Base-by-base conservation (phyloP, 768 basidiomycete genomes). In the Macrolepiota fuliginosa region DNA sequence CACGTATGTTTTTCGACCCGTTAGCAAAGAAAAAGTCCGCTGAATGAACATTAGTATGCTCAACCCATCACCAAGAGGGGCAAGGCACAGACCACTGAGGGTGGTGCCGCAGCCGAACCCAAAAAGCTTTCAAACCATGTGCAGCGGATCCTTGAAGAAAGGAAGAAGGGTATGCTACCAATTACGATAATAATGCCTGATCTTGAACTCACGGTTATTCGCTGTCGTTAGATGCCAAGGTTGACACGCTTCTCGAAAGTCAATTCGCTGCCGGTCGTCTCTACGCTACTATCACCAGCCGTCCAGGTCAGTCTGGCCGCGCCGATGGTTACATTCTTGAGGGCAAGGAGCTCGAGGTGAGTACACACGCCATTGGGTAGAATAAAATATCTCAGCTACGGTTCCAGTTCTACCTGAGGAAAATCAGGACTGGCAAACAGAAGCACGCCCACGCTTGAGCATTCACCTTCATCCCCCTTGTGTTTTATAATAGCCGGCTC, bases 311-410 rank as follows among this genome's bases (percentile, higher is more conserved):
- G 77, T 91, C 88, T 59, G 97, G 97, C 29, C 94, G 97, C 67
- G 88, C 91, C 61, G 97, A 99, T 75, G 97, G 97, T 56, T 98
- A 98, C 79, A 81, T 99, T 65, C 87, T 99, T 57, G 97, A 99
- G 83, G 97, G 97, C 72, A 95, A 93, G 80, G 97, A 99, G 76
- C 88, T 98, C 59, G 96, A 98, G 85, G 94, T 96, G 66, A 54
- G 83, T 72, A 24, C 7, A 27, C 22, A 12, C 2, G 13, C 3
- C 13, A 24, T 27, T 19, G 10, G 22, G 24, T 24, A 24, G 9
- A 12, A 24, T 25, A 13, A 22, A 27, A 24, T 10, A 24, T 49
- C 25, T 49, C 22, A 49, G 12, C 45, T 32, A 40, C 64, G 37
- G 66, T 11, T 37, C 11, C 67, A 96, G 92, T 97, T 98, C 81